Evolutionary conservation across 2,329 filamentous ascomycete genomes (phyloP).

Genomic region (Xylariaceae sp.): DNA sequence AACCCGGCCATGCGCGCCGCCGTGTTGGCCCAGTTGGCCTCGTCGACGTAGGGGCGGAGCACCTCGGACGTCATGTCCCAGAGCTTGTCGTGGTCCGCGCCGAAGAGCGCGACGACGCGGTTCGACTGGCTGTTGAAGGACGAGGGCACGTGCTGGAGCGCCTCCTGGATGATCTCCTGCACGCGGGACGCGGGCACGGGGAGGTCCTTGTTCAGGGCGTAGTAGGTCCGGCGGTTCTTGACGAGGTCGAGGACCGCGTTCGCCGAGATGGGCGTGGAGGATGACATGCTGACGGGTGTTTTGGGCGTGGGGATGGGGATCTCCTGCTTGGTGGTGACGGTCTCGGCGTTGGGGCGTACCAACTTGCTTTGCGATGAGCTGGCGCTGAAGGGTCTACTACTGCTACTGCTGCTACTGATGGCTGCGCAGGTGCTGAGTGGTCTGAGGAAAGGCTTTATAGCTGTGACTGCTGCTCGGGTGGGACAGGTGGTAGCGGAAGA

Average conservation of each 20-base stretch:
- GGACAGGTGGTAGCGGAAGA: conserved; percentile 12
- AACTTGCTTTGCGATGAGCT: conserved; percentile 11
- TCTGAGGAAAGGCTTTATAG: conserved; percentile 4
- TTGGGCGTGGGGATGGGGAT: conserved; percentile 17
- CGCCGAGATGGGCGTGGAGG: conserved; percentile 34
- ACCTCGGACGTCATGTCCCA: conserved; percentile 70
- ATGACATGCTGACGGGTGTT: conserved; percentile 37
- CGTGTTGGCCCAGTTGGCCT: conserved; percentile 51
- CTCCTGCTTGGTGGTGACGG: conserved; percentile 13
- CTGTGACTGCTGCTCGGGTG: conserved; percentile 4
- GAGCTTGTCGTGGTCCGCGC: conserved; percentile 79
- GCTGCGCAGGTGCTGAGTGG: conserved; percentile 12
- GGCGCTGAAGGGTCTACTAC: conserved; percentile 18
- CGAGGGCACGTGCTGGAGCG: conserved; percentile 67
- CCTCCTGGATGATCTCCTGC: conserved; percentile 59
- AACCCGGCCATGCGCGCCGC: conserved; percentile 47
- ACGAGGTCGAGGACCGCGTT: conserved; percentile 58
- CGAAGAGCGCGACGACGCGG: conserved; percentile 72
- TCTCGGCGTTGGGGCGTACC: conserved; percentile 8
- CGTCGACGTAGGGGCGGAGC: conserved; percentile 63
- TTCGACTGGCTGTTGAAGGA: conserved; percentile 89
- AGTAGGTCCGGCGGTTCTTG: conserved; percentile 65
- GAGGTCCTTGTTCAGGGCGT: conserved; percentile 62
- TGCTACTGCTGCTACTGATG: neutral
- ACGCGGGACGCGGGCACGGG: conserved; percentile 55